Evolutionary conservation across 176 grass and related monocot species (phyloP), one percentile per base, ranked within the genome.

Genomic region (Triticum turgidum): DNA sequence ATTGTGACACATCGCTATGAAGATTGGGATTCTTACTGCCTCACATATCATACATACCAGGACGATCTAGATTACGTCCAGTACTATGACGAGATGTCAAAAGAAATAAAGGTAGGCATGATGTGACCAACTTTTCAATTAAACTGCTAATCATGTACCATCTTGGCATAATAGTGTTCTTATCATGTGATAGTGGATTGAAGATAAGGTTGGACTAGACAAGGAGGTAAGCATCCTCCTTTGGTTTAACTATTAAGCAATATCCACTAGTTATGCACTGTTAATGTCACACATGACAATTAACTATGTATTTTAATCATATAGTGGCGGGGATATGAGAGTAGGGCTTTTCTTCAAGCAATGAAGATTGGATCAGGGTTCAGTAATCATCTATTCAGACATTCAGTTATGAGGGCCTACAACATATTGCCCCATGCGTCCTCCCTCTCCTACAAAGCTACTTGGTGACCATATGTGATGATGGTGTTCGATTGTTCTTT

Each of bases 41-140:
- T 76, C 21, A 67, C 15, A 59, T 66, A 29, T 69, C 54, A 30
- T 70, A 86, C 75, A 5, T 61, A 79, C 12, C 32, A 70, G 24
- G 8, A 37, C 3, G 84, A 86, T 56, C 10, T 79, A 41, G 49
- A 65, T 79, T 86, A 61, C 61, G 49, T 86, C 11, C 34, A 41
- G 45, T 86, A 61, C 33, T 79, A 7, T 70, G 34, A 86, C 20
- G 49, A 27, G 10, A 15, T 86, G 15, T 65, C 22, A 79, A 70
- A 69, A 2, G 15, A 69, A 76, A 86, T 51, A 12, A 86, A 85
- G 83, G 83, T 85, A 85, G 32, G 73, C 24, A 12, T 71, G 51
- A 73, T 29, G 38, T 4, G 2, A 66, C 37, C 21, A n/a, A 56
- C 29, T 68, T 13, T 10, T 39, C 4, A 51, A 83, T 11, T 7